Evolutionary conservation across 768 basidiomycete species (phyloP).

Genomic region (Asterophora parasitica): DNA sequence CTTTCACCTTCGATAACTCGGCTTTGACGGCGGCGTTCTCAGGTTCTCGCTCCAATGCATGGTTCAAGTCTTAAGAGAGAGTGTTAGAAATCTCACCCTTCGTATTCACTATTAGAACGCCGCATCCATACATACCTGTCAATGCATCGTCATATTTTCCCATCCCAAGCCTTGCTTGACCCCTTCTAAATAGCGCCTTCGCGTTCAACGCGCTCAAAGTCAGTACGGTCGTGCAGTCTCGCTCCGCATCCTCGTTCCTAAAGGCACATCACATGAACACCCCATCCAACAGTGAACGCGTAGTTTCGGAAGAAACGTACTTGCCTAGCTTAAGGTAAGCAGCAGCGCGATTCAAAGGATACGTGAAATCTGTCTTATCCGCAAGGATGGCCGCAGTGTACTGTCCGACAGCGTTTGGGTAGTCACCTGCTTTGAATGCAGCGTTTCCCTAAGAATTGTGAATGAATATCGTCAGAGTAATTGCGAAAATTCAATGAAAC

Average conservation of each 20-base stretch:
- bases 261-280: conserved; percentile 12
- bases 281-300: conserved; percentile 6
- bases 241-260: conserved; percentile 75
- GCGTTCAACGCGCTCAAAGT: conserved; percentile 52
- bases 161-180: conserved; percentile 61
- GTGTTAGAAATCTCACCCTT: not conserved
- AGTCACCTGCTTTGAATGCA: conserved; percentile 81
- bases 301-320: conserved; percentile 52
- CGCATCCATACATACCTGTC: conserved; percentile 39
- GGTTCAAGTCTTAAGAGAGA: conserved; percentile 48
- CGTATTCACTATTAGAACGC: no score
- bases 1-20: conserved; percentile 53
- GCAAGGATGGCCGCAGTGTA: conserved; percentile 79
- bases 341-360: conserved; percentile 83
- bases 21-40: conserved; percentile 55
- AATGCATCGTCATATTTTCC: conserved; percentile 54
- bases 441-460: conserved; percentile 63
- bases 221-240: conserved; percentile 72
- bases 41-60: conserved; percentile 58
- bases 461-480: not conserved
- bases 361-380: conserved; percentile 68
- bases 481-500: not conserved
- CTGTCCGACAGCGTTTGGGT: conserved; percentile 74
- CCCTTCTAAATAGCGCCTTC: conserved; percentile 78
- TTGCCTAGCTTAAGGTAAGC: conserved; percentile 94